Evolutionary conservation across 2,329 filamentous ascomycete genomes (phyloP), one percentile per base, ranked within the genome.

Genomic region (Colletotrichum destructivum): DNA sequence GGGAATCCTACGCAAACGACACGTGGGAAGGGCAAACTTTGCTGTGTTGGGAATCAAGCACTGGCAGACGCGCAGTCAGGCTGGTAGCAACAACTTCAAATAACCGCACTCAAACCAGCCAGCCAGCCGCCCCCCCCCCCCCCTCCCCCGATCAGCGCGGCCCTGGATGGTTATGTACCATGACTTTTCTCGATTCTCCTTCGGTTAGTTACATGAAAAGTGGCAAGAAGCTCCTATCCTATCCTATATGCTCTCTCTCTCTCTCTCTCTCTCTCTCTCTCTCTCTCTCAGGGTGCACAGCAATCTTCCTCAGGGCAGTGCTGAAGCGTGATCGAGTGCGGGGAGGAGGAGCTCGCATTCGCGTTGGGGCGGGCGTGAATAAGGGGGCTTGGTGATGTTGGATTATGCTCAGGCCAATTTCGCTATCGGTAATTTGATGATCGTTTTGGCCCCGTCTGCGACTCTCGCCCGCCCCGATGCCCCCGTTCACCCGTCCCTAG

Each of bases 381-480:
- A 26, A 26, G 26, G 46, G 31, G 44, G 15, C 46, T 35, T 8
- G 26, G 21, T 26, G 44, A 23, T 52, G 59, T 63, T 40, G n/a
- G 21, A 42, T 18, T 47, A 49, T 55, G 49, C n/a, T 35, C 31
- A 38, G 21, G 4, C 18, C 44, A 68, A 42, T 69, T 23, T 63
- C 59, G 47, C 52, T 59, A 60, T 60, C 63, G 63, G 63, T 62
- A 67, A 71, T 62, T 57, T 54, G 44, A 59, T 59, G 42, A 26
- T 51, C 52, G 11, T 38, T 21, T 46, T 31, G 44, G 51, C 44
- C 52, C 64, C 52, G 59, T 23, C 38, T 57, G 51, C 23, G 46
- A 56, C 23, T 35, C 42, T 68, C 35, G 9, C 15, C 21, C 46
- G 62, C 51, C 21, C 47, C 59, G 59, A 60, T 16, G 31, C 16